Evolutionary conservation across 2,329 filamentous ascomycete species (phyloP), one percentile per base, ranked within the genome.

Genomic region (Fusarium tricinctum): DNA sequence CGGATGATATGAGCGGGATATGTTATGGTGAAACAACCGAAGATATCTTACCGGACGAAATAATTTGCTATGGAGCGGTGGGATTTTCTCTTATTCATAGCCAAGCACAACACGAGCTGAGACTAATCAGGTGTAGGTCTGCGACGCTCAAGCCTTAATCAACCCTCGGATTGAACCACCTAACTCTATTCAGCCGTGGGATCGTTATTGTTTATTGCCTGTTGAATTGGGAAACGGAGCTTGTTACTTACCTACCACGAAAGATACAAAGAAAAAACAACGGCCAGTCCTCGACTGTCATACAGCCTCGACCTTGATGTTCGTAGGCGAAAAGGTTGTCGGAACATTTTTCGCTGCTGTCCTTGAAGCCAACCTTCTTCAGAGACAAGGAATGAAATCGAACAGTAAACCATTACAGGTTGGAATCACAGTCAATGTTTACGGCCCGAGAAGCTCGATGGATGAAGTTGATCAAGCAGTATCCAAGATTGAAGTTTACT

Each of bases 321-420:
- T 28, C 0, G 0, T 8, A 9, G 26, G 38, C 2, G 2, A 23
- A 0, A 23, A 19, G 1, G 14, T 22, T 3, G 2, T 12, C 10
- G 5, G 15, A 0, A 17, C 2, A 3, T 61, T 23, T 0, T 62
- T 62, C 9, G 3, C 13, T 6, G 43, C 2, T 1, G 47, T 61
- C 0, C 8, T 62, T 6, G 30, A 4, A 0, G 10, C 9, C 0
- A 20, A 48, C 3, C 0, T 4, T 0, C 0, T 61, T 26, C 14
- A 15, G 5, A 17, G 23, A 1, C 44, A 54, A 13, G 35, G 47
- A 0, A 15, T 17, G 0, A 48, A 14, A 0, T 0, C 35, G 5
- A 15, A 33, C 2, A 20, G 7, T 1, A 28, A 44, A 3, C 5
- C 19, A 6, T 2, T 26, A 0, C 6, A 33, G 0, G 2, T 51